Evolutionary conservation across 495 filamentous ascomycete species (phyloP).

Genomic region (Viridothelium virens): DNA sequence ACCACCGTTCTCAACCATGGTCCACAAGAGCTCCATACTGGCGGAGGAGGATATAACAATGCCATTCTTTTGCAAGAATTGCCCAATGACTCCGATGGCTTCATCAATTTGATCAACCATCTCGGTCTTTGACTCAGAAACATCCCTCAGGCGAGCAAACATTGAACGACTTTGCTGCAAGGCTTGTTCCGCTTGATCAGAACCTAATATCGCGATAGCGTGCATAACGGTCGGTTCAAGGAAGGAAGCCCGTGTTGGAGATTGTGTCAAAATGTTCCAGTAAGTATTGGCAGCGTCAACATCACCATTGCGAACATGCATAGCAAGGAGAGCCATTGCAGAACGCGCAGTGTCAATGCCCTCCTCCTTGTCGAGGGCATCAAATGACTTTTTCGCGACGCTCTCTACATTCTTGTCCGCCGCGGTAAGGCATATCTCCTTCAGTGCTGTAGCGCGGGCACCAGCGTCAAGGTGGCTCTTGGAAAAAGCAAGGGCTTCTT

Average conservation of each 20-base stretch:
- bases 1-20: constrained; percentile 67
- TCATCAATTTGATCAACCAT: constrained; percentile 78
- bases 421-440: constrained; percentile 55
- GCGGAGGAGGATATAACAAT: constrained; percentile 46
- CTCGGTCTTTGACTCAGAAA: constrained; percentile 37
- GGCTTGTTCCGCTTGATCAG: constrained; percentile 68
- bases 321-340: constrained; percentile 76
- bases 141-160: constrained; percentile 68
- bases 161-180: constrained; percentile 68
- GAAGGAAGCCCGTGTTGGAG: constrained; percentile 40
- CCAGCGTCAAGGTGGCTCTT: constrained; percentile 42
- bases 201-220: constrained; percentile 69
- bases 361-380: constrained; percentile 37
- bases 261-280: constrained; percentile 57
- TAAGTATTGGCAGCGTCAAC: constrained; percentile 64
- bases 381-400: constrained; percentile 62
- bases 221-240: constrained; percentile 85
- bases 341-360: constrained; percentile 49
- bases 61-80: constrained; percentile 44
- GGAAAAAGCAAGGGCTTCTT: constrained; percentile 57
- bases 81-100: constrained; percentile 66
- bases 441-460: constrained; percentile 48
- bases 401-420: constrained; percentile 70
- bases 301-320: constrained; percentile 73
- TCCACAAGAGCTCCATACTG: constrained; percentile 55